These are phyloP conservation scores for Suillus spraguei DNA, from an alignment of 768 basidiomycete genomes.

Conservation along the genomic window DNA sequence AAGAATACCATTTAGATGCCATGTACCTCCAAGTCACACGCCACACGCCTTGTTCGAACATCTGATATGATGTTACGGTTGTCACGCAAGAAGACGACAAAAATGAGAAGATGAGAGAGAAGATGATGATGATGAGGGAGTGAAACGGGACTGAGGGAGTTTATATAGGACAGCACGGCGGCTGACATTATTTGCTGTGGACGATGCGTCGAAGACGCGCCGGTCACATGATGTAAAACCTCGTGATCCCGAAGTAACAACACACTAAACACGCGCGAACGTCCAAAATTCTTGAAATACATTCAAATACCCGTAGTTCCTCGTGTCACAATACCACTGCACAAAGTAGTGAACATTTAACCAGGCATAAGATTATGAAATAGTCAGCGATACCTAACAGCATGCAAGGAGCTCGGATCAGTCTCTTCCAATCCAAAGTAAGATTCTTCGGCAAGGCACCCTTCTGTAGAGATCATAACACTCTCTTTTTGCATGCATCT, in stretches of 20 bases:
- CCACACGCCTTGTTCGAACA: background rate
- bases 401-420: background rate
- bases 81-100: background rate
- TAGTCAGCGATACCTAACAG: background rate
- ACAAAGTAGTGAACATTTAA: background rate
- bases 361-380: background rate
- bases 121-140: background rate
- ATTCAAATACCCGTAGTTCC: background rate
- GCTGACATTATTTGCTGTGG: background rate
- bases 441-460: slow-evolving; percentile 36
- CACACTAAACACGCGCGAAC: background rate
- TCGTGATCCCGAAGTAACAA: background rate
- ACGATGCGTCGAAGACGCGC: background rate
- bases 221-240: background rate
- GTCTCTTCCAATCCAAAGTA: slow-evolving; percentile 13
- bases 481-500: slow-evolving; percentile 53
- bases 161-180: background rate
- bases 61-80: too few species aligned
- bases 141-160: background rate
- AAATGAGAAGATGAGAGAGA: background rate
- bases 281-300: background rate
- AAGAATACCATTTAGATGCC: background rate
- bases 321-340: background rate
- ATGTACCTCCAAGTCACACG: background rate
- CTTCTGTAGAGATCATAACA: slow-evolving; percentile 47